phyloP scores from a whole-genome alignment of 192 early-diverging fungal species.

The Coemansia sp. region DNA sequence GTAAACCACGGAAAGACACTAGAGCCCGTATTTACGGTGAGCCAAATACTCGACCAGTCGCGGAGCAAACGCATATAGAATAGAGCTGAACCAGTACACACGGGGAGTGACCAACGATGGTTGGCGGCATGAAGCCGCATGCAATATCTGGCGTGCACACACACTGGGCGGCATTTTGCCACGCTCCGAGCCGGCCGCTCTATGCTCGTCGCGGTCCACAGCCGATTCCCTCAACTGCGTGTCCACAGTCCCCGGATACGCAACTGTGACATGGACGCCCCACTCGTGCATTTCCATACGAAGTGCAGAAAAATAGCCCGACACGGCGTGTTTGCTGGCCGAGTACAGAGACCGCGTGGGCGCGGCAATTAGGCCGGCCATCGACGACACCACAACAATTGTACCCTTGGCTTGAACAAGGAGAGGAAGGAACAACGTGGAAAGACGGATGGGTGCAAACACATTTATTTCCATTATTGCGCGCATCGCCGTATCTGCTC shows the following conservation, averaged over 20 bases:
- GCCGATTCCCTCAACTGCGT: constrained; percentile 70
- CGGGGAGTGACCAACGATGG: constrained; percentile 65
- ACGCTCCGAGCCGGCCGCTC: constrained; percentile 37
- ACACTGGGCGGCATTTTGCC: constrained; percentile 61
- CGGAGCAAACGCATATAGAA: constrained; percentile 59
- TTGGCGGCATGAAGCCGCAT: constrained; percentile 50
- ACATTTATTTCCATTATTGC: constrained; percentile 62
- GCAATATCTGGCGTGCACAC: constrained; percentile 67
- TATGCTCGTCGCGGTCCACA: constrained; percentile 48
- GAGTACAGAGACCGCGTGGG: constrained; percentile 79
- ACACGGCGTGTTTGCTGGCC: constrained; percentile 77
- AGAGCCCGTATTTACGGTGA: constrained; percentile 67
- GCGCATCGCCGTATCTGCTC: constrained; percentile 36
- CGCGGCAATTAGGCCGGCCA: constrained; percentile 70
- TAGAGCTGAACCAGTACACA: constrained; percentile 56
- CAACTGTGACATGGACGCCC: constrained; percentile 66
- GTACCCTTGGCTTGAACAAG: constrained; percentile 47
- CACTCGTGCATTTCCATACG: constrained; percentile 68
- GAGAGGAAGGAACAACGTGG: constrained; percentile 59
- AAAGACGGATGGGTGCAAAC: constrained; percentile 56
- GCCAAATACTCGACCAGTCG: constrained; percentile 65
- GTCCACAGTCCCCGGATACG: constrained; percentile 74
- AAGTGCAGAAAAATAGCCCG: constrained; percentile 79
- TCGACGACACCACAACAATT: constrained; percentile 72
- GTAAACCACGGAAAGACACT: neutral